phyloP scores from a whole-genome alignment of 2,329 filamentous ascomycete species.

The Epicoccum sorghinum region DNA sequence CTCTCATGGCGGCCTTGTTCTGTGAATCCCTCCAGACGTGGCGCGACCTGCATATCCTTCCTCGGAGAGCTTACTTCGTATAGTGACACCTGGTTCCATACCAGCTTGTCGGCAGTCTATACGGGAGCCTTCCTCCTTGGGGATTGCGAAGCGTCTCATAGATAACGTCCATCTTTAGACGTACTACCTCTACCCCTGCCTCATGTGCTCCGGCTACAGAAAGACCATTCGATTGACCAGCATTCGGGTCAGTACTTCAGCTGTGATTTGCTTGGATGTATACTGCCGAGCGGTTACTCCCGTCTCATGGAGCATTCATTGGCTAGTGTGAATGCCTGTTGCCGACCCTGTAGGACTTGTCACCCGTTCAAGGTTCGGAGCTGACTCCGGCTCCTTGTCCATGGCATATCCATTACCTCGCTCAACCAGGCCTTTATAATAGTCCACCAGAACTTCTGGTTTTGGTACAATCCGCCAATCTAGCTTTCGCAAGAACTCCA shows the following conservation, averaged over 20 bases:
- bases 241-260: neutral
- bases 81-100: conserved; percentile 8
- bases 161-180: neutral
- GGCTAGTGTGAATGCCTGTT: conserved; percentile 30
- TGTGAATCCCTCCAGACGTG: neutral
- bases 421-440: conserved; percentile 86
- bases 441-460: conserved; percentile 89
- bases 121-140: conserved; percentile 14
- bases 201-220: neutral
- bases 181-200: neutral
- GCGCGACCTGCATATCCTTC: neutral
- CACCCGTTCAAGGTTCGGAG: conserved; percentile 16
- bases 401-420: conserved; percentile 65
- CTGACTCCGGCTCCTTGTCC: conserved; percentile 35
- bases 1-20: neutral
- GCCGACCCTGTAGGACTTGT: conserved; percentile 25
- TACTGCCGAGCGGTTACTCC: conserved; percentile 6
- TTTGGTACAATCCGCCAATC: conserved; percentile 98
- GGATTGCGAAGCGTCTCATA: neutral
- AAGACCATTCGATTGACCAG: neutral
- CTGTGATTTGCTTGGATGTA: conserved; percentile 1
- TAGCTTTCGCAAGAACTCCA: conserved; percentile 90
- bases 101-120: conserved; percentile 7
- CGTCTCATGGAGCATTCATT: conserved; percentile 15
- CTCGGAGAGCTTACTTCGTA: conserved; percentile 19